Conservation (phyloP, 2,329 filamentous ascomycete species). For the Fusarium mundagurra region DNA sequence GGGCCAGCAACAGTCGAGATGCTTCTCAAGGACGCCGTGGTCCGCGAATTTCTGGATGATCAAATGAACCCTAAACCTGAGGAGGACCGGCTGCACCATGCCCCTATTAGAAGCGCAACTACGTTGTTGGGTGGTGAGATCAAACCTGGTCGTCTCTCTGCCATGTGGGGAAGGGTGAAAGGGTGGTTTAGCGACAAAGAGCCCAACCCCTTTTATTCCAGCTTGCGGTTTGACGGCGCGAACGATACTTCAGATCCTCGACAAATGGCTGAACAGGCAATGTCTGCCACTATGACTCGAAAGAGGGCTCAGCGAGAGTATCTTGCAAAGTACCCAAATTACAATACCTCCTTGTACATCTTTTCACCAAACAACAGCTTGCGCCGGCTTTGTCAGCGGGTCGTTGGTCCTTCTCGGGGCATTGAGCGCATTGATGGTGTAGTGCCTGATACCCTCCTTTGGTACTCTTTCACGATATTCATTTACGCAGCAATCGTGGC, state of each 20-base stretch:
- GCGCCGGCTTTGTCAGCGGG: constrained; percentile 82
- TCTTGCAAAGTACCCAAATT: constrained; percentile 83
- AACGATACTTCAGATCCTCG: constrained; percentile 86
- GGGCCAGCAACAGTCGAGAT: constrained; percentile 93
- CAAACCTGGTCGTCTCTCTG: constrained; percentile 68
- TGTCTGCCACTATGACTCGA: constrained; percentile 82
- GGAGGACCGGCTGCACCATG: constrained; percentile 44
- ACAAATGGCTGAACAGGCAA: constrained; percentile 89
- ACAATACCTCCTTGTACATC: constrained; percentile 91
- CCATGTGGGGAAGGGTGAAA: constrained; percentile 69
- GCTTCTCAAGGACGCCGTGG: constrained; percentile 94
- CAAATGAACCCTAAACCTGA: constrained; percentile 45
- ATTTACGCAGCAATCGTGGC: constrained; percentile 94
- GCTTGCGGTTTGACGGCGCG: constrained; percentile 71
- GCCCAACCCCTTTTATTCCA: constrained; percentile 95
- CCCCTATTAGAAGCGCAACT: constrained; percentile 47
- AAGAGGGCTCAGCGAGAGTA: constrained; percentile 93
- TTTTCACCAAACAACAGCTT: constrained; percentile 83
- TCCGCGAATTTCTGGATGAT: constrained; percentile 90
- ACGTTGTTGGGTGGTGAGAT: constrained; percentile 54
- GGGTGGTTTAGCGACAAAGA: constrained; percentile 71
- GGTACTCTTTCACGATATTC: constrained; percentile 93
- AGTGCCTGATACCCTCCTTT: constrained; percentile 86
- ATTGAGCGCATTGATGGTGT: constrained; percentile 88
- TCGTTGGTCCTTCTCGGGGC: constrained; percentile 92